Evolutionary conservation across 2,329 filamentous ascomycete species (phyloP).

Genomic region (Thermomyces lanuginosus): DNA sequence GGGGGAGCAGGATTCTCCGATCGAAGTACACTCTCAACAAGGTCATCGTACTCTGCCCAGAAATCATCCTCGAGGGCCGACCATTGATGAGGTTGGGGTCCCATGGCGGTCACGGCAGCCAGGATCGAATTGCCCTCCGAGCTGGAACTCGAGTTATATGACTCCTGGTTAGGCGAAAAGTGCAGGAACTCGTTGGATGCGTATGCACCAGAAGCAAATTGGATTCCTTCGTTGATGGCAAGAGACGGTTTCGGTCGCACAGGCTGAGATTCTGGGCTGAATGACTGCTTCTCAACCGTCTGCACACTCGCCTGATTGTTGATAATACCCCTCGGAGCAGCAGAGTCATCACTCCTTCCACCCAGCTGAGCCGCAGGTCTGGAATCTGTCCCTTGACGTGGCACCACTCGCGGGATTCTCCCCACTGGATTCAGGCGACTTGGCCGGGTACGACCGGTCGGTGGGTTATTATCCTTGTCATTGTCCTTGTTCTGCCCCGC

Average conservation of each 20-base stretch:
- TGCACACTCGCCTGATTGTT: too few relatives aligned
- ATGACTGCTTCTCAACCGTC: slow-evolving; percentile 13
- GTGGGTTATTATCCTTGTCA: slow-evolving; percentile 7
- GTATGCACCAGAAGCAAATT: slow-evolving; percentile 23
- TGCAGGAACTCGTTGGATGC: slow-evolving; percentile 48
- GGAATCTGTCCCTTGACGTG: slow-evolving; percentile 44
- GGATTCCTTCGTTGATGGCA: slow-evolving; percentile 16
- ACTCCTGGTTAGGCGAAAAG: slow-evolving; percentile 58
- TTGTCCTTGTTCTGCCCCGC: too few relatives aligned
- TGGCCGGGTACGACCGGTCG: slow-evolving; percentile 26
- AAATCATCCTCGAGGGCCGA: slow-evolving; percentile 67
- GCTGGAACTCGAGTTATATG: slow-evolving; percentile 49
- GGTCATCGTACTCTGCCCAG: slow-evolving; percentile 87
- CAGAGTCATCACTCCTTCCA: too few relatives aligned
- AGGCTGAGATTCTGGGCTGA: slow-evolving; percentile 13
- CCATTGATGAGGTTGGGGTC: slow-evolving; percentile 45
- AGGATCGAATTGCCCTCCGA: slow-evolving; percentile 44
- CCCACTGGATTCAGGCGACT: slow-evolving; percentile 67
- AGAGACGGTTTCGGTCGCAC: slow-evolving; percentile 19
- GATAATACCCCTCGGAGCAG: too few relatives aligned
- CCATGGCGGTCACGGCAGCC: slow-evolving; percentile 47
- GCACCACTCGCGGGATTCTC: slow-evolving; percentile 69
- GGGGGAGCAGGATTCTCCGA: too few relatives aligned
- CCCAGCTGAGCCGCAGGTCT: slow-evolving; percentile 58
- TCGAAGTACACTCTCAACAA: slow-evolving; percentile 58